Evolutionary conservation across 2,329 filamentous ascomycete species (phyloP).

Genomic region (Exophiala spinifera): DNA sequence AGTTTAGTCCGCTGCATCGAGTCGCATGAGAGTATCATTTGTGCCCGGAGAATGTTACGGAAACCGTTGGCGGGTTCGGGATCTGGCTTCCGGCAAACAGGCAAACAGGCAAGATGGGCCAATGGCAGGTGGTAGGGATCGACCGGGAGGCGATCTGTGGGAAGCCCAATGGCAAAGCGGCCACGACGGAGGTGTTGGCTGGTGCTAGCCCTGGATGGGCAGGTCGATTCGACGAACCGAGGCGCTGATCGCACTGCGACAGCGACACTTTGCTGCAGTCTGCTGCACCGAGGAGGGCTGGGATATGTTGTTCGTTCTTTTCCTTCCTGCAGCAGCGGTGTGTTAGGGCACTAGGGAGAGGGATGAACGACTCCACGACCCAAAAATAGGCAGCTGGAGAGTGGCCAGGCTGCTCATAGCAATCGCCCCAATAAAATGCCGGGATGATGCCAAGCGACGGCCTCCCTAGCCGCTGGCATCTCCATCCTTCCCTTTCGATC

Average conservation of each 20-base stretch:
- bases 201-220: not conserved
- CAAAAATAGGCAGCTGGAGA: not conserved
- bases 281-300: no score
- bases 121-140: not conserved
- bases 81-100: not conserved
- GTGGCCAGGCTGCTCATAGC: not conserved
- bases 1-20: conserved; percentile 4
- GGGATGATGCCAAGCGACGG: not conserved
- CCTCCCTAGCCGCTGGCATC: not conserved
- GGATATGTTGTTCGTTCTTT: no score
- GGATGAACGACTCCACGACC: not conserved
- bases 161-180: not conserved
- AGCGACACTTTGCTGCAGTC: not conserved
- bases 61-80: not conserved
- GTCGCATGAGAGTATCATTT: not conserved
- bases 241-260: not conserved
- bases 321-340: no score
- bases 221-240: not conserved
- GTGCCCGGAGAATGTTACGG: not conserved
- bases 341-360: no score
- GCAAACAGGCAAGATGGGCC: not conserved
- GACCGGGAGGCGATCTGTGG: not conserved
- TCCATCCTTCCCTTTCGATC: not conserved
- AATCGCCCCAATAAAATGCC: not conserved
- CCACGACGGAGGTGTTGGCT: not conserved